Evolutionary conservation across 2,329 filamentous ascomycete species (phyloP), one percentile per base, ranked within the genome.

Genomic region (Helminthosporium solani): DNA sequence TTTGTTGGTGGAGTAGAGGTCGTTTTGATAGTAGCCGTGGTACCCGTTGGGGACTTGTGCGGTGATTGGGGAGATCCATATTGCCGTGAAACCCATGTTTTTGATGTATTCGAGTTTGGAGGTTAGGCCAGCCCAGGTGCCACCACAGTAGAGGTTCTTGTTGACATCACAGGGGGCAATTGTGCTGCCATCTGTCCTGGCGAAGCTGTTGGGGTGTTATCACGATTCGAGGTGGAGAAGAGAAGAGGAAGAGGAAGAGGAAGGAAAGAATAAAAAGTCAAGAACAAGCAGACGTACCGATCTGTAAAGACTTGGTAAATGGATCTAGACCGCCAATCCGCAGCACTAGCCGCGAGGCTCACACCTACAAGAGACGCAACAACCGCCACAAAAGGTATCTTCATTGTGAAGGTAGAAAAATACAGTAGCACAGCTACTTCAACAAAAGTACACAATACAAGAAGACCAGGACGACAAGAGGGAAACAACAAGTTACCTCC

Each of bases 61-160:
- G 47, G 59, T 60, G 11, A 60, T 52, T 9, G 58, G 57, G 4
- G 57, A 56, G 14, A 60, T 37, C 56, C 57, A 60, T 3, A 62
- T 15, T 2, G 54, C 50, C 15, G 50, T 55, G 11, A 57, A 33
- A 7, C 56, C 57, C 23, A 62, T 34, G 3, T 50, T 48, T 27
- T 54, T 56, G 12, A 62, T 40, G 33, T 62, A 62, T 3, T 56
- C 57, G 2, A 62, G 41, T 40, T 62, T 60, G 9, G 42, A 49
- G 14, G 46, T 46, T 8, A 60, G 40, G n/a, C 57, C 57, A 33
- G 39, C 37, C 12, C 60, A 23, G 7, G 49, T 57, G 3, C 58
- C 58, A 11, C 56, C 53, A 9, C 23, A 25, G 23, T 25, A 25
- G 23, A 25, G 28, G 31, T 33, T 33, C 14, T 33, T 33, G 14